Evolutionary conservation across 176 grass and related monocot species (phyloP).

Genomic region (Guadua angustifolia): DNA sequence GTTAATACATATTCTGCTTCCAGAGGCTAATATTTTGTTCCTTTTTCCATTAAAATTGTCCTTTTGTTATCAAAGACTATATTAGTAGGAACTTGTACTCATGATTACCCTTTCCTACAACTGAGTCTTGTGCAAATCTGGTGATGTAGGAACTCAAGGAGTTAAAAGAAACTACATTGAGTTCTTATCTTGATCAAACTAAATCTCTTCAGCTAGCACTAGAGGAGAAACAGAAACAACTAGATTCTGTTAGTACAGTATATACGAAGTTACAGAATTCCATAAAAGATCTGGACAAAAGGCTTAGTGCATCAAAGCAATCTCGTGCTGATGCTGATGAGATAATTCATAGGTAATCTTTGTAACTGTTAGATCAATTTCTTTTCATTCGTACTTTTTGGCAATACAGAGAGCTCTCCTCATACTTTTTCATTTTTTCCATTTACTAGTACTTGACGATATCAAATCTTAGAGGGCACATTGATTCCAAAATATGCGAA

Average conservation of each 20-base stretch:
- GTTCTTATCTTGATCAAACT: slow-evolving; percentile 73
- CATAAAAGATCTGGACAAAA: slow-evolving; percentile 83
- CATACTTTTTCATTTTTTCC: background rate
- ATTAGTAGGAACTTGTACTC: background rate
- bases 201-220: slow-evolving; percentile 69
- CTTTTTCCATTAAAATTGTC: background rate
- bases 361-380: background rate
- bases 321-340: slow-evolving; percentile 85
- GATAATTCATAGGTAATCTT: slow-evolving; percentile 80
- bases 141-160: slow-evolving; percentile 81
- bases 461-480: slow-evolving; percentile 11
- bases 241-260: slow-evolving; percentile 59
- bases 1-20: background rate
- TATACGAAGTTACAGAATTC: slow-evolving; percentile 67
- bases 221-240: slow-evolving; percentile 71
- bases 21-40: background rate
- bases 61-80: slow-evolving; percentile 16
- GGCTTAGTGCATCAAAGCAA: slow-evolving; percentile 81
- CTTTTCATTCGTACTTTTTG: background rate
- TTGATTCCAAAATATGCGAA: slow-evolving; percentile 7
- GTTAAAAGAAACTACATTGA: slow-evolving; percentile 64
- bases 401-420: background rate
- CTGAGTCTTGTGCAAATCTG: slow-evolving; percentile 46
- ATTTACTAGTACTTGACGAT: slow-evolving; percentile 17
- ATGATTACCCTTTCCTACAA: slow-evolving; percentile 7